Evolutionary conservation across 805 yeast genomes (phyloP).

Genomic region (Saccharomycopsis schoenii): DNA sequence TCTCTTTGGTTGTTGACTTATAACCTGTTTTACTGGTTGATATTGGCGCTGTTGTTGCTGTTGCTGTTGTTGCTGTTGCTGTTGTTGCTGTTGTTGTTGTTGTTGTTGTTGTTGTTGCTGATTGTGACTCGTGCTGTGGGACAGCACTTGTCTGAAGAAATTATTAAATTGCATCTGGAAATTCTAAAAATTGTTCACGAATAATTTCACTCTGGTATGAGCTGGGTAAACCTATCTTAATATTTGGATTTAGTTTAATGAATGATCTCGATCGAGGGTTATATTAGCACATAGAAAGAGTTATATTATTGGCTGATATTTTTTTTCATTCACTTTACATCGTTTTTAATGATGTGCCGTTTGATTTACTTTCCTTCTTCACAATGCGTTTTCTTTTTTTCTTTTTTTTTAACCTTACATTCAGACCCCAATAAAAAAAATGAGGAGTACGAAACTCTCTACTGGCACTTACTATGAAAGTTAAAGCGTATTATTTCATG

Average conservation of each 20-base stretch:
- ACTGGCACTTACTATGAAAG: too few species aligned
- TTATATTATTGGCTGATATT: neutral
- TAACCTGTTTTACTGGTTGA: slow-evolving; percentile 20
- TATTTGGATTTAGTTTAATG: too few species aligned
- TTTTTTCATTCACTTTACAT: neutral
- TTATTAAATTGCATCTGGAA: neutral
- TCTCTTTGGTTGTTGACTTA: slow-evolving; percentile 20
- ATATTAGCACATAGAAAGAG: neutral
- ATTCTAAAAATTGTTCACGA: neutral
- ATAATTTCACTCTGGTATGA: neutral
- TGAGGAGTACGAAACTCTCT: too few species aligned
- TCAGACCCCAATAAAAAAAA: neutral
- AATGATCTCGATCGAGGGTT: neutral
- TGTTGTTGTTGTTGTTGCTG: slow-evolving; percentile 21
- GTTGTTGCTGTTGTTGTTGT: slow-evolving; percentile 21
- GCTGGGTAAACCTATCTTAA: neutral
- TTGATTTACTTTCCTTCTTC: neutral
- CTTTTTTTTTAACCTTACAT: too few species aligned
- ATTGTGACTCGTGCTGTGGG: slow-evolving; percentile 14
- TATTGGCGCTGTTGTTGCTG: slow-evolving; percentile 11
- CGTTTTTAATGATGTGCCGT: neutral
- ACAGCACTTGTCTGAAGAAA: slow-evolving; percentile 1
- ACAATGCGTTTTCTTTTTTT: neutral
- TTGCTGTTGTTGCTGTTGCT: slow-evolving; percentile 19
- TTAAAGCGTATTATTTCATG: too few species aligned